Base-by-base conservation (phyloP, 2,329 filamentous ascomycete genomes). In the Curvularia lunata region DNA sequence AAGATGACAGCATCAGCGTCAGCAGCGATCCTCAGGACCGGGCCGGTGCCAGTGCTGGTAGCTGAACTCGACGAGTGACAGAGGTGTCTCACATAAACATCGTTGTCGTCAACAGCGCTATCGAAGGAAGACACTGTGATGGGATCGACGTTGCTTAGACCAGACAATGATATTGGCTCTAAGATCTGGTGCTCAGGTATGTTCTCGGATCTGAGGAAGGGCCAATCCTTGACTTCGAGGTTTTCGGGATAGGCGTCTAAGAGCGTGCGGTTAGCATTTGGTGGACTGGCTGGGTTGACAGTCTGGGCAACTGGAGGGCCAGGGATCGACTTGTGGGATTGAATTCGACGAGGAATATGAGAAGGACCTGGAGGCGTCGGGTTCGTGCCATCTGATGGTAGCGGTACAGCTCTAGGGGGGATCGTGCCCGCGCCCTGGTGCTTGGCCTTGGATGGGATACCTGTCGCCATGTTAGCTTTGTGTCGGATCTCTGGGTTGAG, bases 271-370 rank as follows among this genome's bases (percentile, higher is more conserved):
- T 70, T 67, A 30, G 75, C 69, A 58, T 76, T 78, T 7, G 63
- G 66, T 3, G 77, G 77, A 49, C 72, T 77, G 19, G 62, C 47
- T 3, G 65, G 62, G 34, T 73, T 63, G 9, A 68, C 52, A 4
- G 78, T 28, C 13, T 75, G 71, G 23, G 67, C 72, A 12, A 77
- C 53, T 2, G 78, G 78, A 9, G 74, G 72, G 40, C 75, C 72
- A 8, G 78, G 78, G 4, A 80, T 65, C n/a, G 76, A 72, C 60
- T 80, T 80, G 32, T 78, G 61, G 25, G 59, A 64, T 4, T 58
- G 49, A 27, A 59, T 56, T 40, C 61, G 69, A 43, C 71, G 72
- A 34, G 74, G 73, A n/a, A 76, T 68, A 48, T 56, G 73, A 3
- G 72, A 75, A 27, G 46, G 52, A 27, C 47, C 45, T 16, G 56